Percentiles rank a stretch among this genome's conserved stretches.
Conservation (phyloP, 345 rosid species). For the Hypericum perforatum region DNA sequence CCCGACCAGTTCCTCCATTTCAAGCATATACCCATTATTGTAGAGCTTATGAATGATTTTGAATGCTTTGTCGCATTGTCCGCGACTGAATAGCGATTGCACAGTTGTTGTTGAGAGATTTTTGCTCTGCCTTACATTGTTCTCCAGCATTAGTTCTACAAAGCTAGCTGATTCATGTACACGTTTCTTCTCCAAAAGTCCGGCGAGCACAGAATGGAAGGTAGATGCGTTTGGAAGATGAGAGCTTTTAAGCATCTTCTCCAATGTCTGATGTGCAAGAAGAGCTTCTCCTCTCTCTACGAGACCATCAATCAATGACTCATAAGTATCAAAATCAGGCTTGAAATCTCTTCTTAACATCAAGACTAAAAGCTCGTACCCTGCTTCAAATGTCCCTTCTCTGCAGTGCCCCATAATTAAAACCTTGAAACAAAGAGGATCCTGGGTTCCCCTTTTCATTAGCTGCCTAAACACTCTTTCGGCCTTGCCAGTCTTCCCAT, state of each 20-base stretch:
- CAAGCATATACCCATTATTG: conserved; percentile 45
- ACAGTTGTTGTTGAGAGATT: conserved; percentile 48
- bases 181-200: conserved; percentile 38
- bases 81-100: conserved; percentile 36
- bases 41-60: conserved; percentile 37
- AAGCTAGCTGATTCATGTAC: conserved; percentile 45
- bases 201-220: conserved; percentile 47
- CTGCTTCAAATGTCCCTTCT: conserved; percentile 52
- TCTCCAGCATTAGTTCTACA: conserved; percentile 50
- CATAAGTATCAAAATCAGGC: conserved; percentile 56
- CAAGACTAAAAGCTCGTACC: conserved; percentile 50
- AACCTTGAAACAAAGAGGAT: conserved; percentile 56
- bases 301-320: conserved; percentile 46
- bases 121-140: conserved; percentile 41
- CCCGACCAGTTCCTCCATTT: conserved; percentile 39
- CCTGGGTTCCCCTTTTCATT: conserved; percentile 70
- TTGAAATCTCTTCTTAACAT: conserved; percentile 62
- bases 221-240: conserved; percentile 48
- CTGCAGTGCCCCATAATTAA: conserved; percentile 66
- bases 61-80: conserved; percentile 42
- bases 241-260: conserved; percentile 66
- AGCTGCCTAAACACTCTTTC: conserved; percentile 70
- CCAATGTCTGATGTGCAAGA: conserved; percentile 47
- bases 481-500: conserved; percentile 57
- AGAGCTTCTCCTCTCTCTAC: conserved; percentile 45